Conservation (phyloP, 805 yeast genomes). For the Yamadazyma kitorensis region DNA sequence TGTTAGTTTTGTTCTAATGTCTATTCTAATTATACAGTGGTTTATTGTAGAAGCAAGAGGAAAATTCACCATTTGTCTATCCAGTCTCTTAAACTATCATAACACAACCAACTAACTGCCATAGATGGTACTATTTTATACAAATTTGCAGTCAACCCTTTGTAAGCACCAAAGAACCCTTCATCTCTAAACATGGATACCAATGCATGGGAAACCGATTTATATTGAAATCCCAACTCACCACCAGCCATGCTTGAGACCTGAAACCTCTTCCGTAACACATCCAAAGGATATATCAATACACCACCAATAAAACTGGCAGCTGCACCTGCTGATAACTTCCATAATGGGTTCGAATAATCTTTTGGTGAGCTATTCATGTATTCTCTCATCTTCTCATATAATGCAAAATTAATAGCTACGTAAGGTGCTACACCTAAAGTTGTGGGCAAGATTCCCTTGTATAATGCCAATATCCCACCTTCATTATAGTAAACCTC, state of each 20-base stretch:
- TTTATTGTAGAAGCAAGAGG: too few relatives aligned
- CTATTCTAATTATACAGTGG: too few relatives aligned
- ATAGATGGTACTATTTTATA: constrained; percentile 91
- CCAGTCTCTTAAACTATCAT: constrained; percentile 62
- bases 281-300: constrained; percentile 85
- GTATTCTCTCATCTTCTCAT: constrained; percentile 72
- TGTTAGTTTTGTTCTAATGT: too few relatives aligned
- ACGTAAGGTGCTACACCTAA: constrained; percentile 96
- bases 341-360: constrained; percentile 49
- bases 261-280: constrained; percentile 85
- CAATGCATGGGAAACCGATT: constrained; percentile 74
- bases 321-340: constrained; percentile 75
- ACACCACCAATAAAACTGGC: constrained; percentile 91
- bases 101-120: constrained; percentile 93
- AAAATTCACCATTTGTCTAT: constrained; percentile 25
- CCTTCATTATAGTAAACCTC: constrained; percentile 76
- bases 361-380: constrained; percentile 34
- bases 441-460: constrained; percentile 88
- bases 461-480: constrained; percentile 70
- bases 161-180: constrained; percentile 70
- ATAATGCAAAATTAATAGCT: constrained; percentile 86
- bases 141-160: constrained; percentile 74
- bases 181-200: constrained; percentile 65
- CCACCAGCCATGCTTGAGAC: constrained; percentile 79
- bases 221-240: constrained; percentile 78